Base-by-base conservation (phyloP, 345 rosid species). In the Populus nigra region DNA sequence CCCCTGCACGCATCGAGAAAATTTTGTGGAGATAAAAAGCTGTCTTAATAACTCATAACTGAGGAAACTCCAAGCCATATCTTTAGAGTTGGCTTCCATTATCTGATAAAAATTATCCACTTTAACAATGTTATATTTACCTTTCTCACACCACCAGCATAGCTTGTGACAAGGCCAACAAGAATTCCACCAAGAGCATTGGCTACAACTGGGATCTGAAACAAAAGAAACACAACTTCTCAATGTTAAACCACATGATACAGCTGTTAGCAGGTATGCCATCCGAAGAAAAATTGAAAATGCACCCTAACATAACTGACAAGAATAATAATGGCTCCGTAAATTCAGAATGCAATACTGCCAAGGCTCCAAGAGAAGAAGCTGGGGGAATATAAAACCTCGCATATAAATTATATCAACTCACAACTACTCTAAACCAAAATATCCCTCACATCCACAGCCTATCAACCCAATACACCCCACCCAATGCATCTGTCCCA, bases 91-190 rank as follows among this genome's bases (percentile, higher is more conserved):
- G 31, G 22, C 49, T 38, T 5, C 39, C 27, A 25, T 27, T 29
- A 31, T 27, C 45, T 66, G 15, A 73, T 41, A 47, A 23, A 38
- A 69, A 29, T 76, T 68, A 33, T 33, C 0, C 36, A 33, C 36
- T 33, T 33, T 27, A 11, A 71, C 22, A 33, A n/a, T 13, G 50
- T 39, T 31, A 47, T 22, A 18, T 77, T 72, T 88, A 89, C 99
- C 99, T 96, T 96, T 85, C 94, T 88, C 77, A 96, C 97, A 45
- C 99, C 99, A 82, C 99, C 98, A 8, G 98, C 99, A 70, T 88
- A 82, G 88, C 94, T 93, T 76, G 99, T 96, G 50, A 96, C 91
- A 27, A 96, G 87, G 72, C 99, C 99, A 75, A 96, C 99, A 55
- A 96, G 98, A 79, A 96, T 96, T 50, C 99, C 99, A 55, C 98